Evolutionary conservation across 495 filamentous ascomycete species (phyloP), one percentile per base, ranked within the genome.

Genomic region (Podospora pseudopauciseta): DNA sequence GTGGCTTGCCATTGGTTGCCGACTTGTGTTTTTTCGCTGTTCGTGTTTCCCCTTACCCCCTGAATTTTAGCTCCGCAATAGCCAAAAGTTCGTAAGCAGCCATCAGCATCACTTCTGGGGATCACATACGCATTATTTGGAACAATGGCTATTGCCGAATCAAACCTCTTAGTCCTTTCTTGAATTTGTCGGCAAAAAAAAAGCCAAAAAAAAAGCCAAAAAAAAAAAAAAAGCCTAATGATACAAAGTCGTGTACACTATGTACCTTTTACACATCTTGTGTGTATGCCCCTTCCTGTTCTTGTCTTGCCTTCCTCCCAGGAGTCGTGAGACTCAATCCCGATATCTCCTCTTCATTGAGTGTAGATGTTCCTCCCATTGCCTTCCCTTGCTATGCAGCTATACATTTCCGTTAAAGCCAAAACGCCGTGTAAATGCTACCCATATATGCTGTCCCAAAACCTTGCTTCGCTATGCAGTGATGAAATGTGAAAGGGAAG

Each of bases 401-500:
- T 39, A 39, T 39, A 39, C 34, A 13, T n/a, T 2, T 19, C 56
- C n/a, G 18, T 4, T 20, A n/a, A 62, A 28, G 7, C 30, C 30
- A 34, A 62, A 62, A 62, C 20, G 28, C 18, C 28, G 7, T 28
- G 20, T 30, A 5, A n/a, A 34, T 27, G 30, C 39, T 44, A 39
- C 63, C 49, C 16, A 65, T 27, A 44, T 49, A 44, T 20, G 32
- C 61, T 32, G 26, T 61, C 23, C 56, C 56, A 58, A 16, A 49
- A 49, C 39, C 39, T 49, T 11, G 16, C 59, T 30, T 18, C 26
- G 59, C 59, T 63, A 63, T 63, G 61, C 61, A 63, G 19, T 39
- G 34, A 49, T 44, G 6, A 32, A 39, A 20, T 23, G 49, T 2
- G 19, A 55, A 65, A 56, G 9, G 53, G 7, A 65, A 16, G 9